These are phyloP conservation scores for Citrus sinensis DNA, from an alignment of 345 rosid species.

Conservation along the genomic window DVS_A1.0 CM039162.1:12991001-12991500, in stretches of 20 bases:
- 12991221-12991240: slow-evolving; percentile 82
- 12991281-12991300: slow-evolving; percentile 48
- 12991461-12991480: slow-evolving; percentile 90
- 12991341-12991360: slow-evolving; percentile 88
- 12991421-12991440: slow-evolving; percentile 92
- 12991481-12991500: slow-evolving; percentile 81
- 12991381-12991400: slow-evolving; percentile 64
- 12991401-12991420: slow-evolving; percentile 76
- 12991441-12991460: slow-evolving; percentile 96
- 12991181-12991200: slow-evolving; percentile 96
- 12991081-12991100: slow-evolving; percentile 63
- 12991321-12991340: slow-evolving; percentile 68
- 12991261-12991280: slow-evolving; percentile 29
- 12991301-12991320: slow-evolving; percentile 85
- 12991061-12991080: slow-evolving; percentile 73
- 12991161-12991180: slow-evolving; percentile 72
- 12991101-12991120: slow-evolving; percentile 73
- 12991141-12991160: slow-evolving; percentile 83
- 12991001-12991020: slow-evolving; percentile 92
- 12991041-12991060: slow-evolving; percentile 78
- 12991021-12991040: slow-evolving; percentile 94
- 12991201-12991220: slow-evolving; percentile 82
- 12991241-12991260: slow-evolving; percentile 87
- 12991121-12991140: slow-evolving; percentile 85
- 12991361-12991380: slow-evolving; percentile 66